These are phyloP conservation scores for carrot (Daucus carota) DNA, from an alignment of 129 eudicot species.

Conservation along the genomic window DNA sequence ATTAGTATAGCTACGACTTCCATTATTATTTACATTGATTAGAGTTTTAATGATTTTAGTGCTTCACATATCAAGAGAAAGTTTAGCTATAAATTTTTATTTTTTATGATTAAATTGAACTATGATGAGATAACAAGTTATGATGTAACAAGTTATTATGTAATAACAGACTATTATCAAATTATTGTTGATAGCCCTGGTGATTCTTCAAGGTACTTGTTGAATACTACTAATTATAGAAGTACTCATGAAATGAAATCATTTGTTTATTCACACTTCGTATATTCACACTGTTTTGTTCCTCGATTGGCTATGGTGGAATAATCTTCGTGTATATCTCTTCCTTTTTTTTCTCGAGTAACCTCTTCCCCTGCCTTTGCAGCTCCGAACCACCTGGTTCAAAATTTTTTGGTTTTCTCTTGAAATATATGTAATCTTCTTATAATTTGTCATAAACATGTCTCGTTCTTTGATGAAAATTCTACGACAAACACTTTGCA, in stretches of 20 bases:
- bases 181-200: slow-evolving; percentile 29
- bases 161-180: not conserved
- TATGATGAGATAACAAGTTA: no score
- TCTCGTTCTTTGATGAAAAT: no score
- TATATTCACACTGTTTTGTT: not conserved
- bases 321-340: not conserved
- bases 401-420: not conserved
- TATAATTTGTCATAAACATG: not conserved
- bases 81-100: no score
- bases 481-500: no score
- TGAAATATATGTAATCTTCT: not conserved
- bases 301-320: not conserved
- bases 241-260: not conserved
- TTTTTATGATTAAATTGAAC: no score
- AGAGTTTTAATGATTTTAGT: no score
- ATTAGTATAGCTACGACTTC: no score
- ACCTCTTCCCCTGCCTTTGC: not conserved
- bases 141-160: no score
- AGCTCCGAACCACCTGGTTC: not conserved
- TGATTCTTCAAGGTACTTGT: slow-evolving; percentile 69
- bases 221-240: slow-evolving; percentile 25
- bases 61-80: no score
- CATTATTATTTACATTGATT: no score
- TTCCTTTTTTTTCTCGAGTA: not conserved
- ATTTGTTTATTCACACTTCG: no score